Evolutionary conservation across 2,329 filamentous ascomycete genomes (phyloP).

Genomic region (Ophiostoma pallidulum): DNA sequence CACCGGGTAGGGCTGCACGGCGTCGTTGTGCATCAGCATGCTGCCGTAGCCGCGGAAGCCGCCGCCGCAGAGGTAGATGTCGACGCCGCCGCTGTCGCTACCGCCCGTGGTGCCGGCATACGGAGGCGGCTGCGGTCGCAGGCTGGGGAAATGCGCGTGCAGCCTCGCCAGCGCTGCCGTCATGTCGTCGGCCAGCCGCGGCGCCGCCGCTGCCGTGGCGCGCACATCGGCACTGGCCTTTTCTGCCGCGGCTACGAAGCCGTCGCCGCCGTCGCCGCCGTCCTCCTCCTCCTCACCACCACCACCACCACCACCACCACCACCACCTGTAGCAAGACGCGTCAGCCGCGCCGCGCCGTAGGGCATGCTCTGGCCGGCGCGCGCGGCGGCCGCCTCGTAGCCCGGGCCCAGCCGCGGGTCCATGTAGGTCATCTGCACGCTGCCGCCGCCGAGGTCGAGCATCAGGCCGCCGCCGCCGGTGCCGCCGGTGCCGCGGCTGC

Average conservation of each 20-base stretch:
- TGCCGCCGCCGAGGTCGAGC: constrained; percentile 75
- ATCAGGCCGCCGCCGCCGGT: constrained; percentile 52
- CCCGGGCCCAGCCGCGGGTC: constrained; percentile 31
- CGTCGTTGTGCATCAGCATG: constrained; percentile 71
- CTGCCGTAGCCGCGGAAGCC: constrained; percentile 89
- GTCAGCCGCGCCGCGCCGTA: constrained; percentile 52
- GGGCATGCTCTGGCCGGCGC: constrained; percentile 47
- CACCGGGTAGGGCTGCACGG: constrained; percentile 70
- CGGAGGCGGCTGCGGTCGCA: constrained; percentile 29
- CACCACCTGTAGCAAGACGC: constrained; percentile 32
- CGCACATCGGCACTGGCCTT: constrained; percentile 26
- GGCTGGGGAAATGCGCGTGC: constrained; percentile 37
- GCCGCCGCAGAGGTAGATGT: constrained; percentile 79
- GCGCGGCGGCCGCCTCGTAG: constrained; percentile 47
- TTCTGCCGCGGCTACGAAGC: not conserved
- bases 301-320: constrained; percentile 25
- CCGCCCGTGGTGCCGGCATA: constrained; percentile 27
- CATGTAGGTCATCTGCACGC: constrained; percentile 56
- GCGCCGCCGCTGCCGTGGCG: constrained; percentile 36
- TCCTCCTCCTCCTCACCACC: not conserved
- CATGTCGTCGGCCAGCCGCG: constrained; percentile 50
- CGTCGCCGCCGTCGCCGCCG: not conserved
- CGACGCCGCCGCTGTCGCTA: constrained; percentile 34
- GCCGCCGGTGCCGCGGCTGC: constrained; percentile 17
- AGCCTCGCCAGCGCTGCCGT: constrained; percentile 49